Conservation (phyloP, 2,329 filamentous ascomycete species). For the Mycogone perniciosa region DNA sequence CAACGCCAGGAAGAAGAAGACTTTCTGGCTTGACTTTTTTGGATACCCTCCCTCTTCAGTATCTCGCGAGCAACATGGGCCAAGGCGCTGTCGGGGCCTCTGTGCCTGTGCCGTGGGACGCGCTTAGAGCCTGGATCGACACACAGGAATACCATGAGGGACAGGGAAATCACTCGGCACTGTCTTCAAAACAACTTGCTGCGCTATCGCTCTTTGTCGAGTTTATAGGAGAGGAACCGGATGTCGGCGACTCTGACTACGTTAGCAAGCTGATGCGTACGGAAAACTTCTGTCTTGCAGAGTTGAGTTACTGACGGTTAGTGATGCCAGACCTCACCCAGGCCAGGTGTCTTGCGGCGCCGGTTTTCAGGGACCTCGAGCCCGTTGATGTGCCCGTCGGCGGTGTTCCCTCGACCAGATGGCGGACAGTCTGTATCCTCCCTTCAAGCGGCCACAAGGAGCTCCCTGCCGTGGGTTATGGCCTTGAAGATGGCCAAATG, state of each 20-base stretch:
- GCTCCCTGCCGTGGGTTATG: constrained; percentile 23
- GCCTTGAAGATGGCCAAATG: constrained; percentile 22
- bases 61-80: background rate
- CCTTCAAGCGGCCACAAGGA: background rate
- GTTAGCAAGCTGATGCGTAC: constrained; percentile 25
- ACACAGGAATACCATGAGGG: constrained; percentile 32
- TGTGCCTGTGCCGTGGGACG: constrained; percentile 25
- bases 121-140: constrained; percentile 35
- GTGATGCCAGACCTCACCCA: constrained; percentile 16
- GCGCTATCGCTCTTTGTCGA: constrained; percentile 36
- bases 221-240: constrained; percentile 22
- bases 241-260: constrained; percentile 22
- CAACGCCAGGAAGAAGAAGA: too few species aligned
- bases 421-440: constrained; percentile 22
- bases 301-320: background rate
- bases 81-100: background rate
- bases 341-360: background rate
- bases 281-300: background rate
- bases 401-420: constrained; percentile 19
- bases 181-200: constrained; percentile 32
- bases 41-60: too few species aligned
- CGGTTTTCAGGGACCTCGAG: constrained; percentile 14
- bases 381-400: constrained; percentile 18
- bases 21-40: too few species aligned
- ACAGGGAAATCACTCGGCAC: constrained; percentile 25